Evolutionary conservation across 768 basidiomycete species (phyloP), one percentile per base, ranked within the genome.

Genomic region (Trametes maxima): DNA sequence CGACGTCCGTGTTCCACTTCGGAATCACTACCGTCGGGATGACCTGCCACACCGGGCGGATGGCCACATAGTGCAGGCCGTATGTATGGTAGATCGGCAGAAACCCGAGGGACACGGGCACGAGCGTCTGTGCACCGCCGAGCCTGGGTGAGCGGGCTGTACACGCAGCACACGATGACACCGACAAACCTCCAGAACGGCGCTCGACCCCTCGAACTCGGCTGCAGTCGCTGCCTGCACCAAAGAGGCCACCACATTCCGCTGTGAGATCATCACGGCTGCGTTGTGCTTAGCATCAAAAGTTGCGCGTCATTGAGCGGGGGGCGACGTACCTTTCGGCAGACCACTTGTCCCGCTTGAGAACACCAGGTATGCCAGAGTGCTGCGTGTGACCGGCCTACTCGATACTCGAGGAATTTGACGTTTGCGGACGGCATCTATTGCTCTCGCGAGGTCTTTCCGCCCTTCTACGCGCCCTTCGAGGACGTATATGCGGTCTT

Each of bases 311-410:
- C 11, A 12, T 22, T 16, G 17, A 49, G 12, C 6, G 3, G 3
- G 37, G 1, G 24, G 4, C 5, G 7, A 61, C 68, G 7, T 24
- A 85, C 89, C 88, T 81, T 92, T 92, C 0, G 90, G 88, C 3
- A 86, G 74, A 0, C 90, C 90, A 60, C 81, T 90, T 0, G 90
- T 92, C 22, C 90, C 90, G 66, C 90, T 91, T 0, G 90, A 92
- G 68, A 89, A 90, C 0, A 87, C 76, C 3, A 92, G 75, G 69
- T 91, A 89, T 0, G 87, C 89, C 1, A 90, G 73, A 0, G 85
- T 88, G 60, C 86, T 75, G 33, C 74, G 76, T 17, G 65, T 73
- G 0, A 82, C 87, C 0, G 78, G 75, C 43, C 76, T 78, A 35
- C 84, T 72, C 0, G 76, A 74, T 1, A 82, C 67, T 1, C 76